A percentile compares a stretch with the other conserved stretches of the same genome.
Conservation (phyloP, 2,329 filamentous ascomycete genomes). For the Alternaria triticina region DNA sequence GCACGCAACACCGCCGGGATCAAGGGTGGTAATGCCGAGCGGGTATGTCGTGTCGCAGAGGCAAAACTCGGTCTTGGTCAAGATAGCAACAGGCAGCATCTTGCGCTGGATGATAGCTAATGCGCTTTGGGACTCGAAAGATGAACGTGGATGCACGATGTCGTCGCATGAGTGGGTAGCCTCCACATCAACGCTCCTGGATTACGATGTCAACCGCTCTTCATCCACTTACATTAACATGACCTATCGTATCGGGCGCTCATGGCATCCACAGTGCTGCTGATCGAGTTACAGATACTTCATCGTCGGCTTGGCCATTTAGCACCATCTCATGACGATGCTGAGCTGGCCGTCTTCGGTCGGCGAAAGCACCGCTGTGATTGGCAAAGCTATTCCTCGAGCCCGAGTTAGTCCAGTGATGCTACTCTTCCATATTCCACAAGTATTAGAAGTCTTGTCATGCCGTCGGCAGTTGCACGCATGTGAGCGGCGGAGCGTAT, state of each 20-base stretch:
- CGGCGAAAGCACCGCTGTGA: not conserved
- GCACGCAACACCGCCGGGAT: not conserved
- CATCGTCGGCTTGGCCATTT: not conserved
- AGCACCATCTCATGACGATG: not conserved
- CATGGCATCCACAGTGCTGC: not conserved
- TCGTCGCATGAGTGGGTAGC: not conserved
- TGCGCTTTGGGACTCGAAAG: not conserved
- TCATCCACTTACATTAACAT: not conserved
- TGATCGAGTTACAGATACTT: not conserved
- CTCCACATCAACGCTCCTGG: not conserved
- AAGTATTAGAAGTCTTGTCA: conserved; percentile 10
- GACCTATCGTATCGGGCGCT: not conserved
- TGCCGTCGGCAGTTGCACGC: conserved; percentile 14
- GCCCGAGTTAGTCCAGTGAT: not conserved
- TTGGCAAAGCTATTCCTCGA: not conserved
- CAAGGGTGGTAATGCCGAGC: not conserved
- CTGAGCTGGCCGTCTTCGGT: not conserved
- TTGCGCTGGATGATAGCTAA: not conserved
- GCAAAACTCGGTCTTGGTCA: not conserved
- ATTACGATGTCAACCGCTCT: not conserved
- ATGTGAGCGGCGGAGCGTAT: not conserved
- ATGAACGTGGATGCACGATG: not conserved
- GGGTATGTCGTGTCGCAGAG: not conserved
- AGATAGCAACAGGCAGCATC: not conserved
- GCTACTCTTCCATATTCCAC: not conserved